Percentiles rank a stretch among this genome's conserved stretches.
phyloP scores from a whole-genome alignment of 2,329 filamentous ascomycete species.

The Thielaviopsis cerberus region DNA sequence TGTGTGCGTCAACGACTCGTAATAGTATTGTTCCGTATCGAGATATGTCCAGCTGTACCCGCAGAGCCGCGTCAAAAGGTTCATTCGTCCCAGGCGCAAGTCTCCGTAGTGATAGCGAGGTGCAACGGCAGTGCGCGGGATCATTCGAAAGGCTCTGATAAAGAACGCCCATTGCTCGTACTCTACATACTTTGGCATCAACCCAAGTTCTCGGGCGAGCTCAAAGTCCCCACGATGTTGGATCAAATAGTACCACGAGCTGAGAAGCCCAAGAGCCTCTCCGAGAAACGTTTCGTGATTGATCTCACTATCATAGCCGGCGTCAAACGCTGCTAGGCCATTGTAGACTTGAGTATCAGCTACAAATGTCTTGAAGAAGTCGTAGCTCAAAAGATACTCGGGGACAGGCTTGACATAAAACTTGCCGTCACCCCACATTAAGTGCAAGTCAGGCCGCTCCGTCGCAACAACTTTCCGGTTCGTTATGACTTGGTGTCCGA shows the following conservation, averaged over 20 bases:
- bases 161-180: not conserved
- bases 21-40: not conserved
- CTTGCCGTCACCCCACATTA: not conserved
- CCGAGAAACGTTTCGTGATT: not conserved
- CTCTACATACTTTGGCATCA: not conserved
- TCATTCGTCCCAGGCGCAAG: not conserved
- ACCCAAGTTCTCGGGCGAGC: not conserved
- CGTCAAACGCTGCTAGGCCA: not conserved
- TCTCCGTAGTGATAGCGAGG: not conserved
- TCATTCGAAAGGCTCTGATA: not conserved
- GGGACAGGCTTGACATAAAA: not conserved
- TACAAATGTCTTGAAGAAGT: not conserved
- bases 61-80: not conserved
- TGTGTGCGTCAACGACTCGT: not conserved
- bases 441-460: not conserved
- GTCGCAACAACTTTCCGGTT: not conserved
- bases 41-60: not conserved
- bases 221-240: not conserved
- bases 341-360: not conserved
- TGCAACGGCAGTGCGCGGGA: not conserved
- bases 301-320: not conserved
- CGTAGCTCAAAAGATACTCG: not conserved
- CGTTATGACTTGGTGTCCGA: not conserved
- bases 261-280: not conserved
- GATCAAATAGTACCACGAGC: not conserved